phyloP scores from a whole-genome alignment of 805 yeast genomes.

The Saccharomyces eubayanus region DNA sequence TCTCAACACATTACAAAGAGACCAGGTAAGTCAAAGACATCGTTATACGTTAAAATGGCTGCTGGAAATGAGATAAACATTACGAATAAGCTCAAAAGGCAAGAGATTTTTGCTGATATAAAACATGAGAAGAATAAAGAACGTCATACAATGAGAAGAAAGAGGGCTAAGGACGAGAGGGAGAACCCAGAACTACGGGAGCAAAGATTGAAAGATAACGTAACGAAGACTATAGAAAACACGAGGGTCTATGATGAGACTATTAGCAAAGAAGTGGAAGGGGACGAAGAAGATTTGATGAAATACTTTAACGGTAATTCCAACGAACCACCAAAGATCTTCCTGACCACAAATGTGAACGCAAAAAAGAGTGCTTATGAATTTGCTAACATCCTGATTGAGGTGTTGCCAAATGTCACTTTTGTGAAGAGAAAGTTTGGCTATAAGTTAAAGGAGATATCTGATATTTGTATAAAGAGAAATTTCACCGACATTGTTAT shows the following conservation, averaged over 20 bases:
- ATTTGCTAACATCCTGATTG: conserved; percentile 79
- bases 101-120: conserved; percentile 62
- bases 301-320: conserved; percentile 41
- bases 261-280: conserved; percentile 40
- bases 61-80: conserved; percentile 38
- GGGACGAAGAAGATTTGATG: conserved; percentile 29
- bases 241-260: conserved; percentile 86
- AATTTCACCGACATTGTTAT: conserved; percentile 83
- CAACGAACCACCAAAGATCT: conserved; percentile 74
- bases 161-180: conserved; percentile 80
- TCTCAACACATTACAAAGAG: not conserved
- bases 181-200: conserved; percentile 74
- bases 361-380: conserved; percentile 84
- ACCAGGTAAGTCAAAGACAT: not conserved
- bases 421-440: conserved; percentile 84
- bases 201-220: conserved; percentile 68
- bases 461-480: conserved; percentile 69
- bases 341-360: conserved; percentile 79
- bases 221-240: conserved; percentile 74
- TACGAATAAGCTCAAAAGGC: conserved; percentile 73
- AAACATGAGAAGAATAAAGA: conserved; percentile 69
- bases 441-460: conserved; percentile 79
- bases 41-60: conserved; percentile 19
- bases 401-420: conserved; percentile 74
- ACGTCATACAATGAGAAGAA: conserved; percentile 68